phyloP scores from a whole-genome alignment of 768 basidiomycete species.

The Amanita jacksonii region DNA sequence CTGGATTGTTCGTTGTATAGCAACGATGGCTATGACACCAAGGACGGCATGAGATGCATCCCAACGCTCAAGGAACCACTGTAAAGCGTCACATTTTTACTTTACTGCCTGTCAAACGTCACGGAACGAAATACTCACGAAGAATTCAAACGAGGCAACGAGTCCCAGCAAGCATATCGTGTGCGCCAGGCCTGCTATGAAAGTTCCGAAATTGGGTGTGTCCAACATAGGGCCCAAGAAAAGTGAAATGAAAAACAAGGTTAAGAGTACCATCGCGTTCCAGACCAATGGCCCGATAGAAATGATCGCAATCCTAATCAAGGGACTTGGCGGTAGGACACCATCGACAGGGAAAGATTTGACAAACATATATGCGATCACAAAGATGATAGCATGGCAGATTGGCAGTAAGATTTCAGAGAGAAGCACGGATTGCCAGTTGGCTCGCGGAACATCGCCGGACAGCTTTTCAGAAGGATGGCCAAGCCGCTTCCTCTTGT shows the following conservation, averaged over 20 bases:
- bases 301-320: constrained; percentile 84
- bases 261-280: constrained; percentile 83
- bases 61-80: constrained; percentile 98
- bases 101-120: too few species aligned
- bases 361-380: constrained; percentile 86
- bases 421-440: constrained; percentile 75
- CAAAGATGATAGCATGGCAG: constrained; percentile 63
- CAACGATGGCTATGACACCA: constrained; percentile 81
- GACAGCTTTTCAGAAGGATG: constrained; percentile 97
- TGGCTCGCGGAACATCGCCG: constrained; percentile 86
- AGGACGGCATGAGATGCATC: constrained; percentile 94
- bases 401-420: constrained; percentile 81
- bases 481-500: constrained; percentile 98
- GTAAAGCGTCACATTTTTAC: constrained; percentile 8
- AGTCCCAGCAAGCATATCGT: constrained; percentile 71
- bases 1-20: constrained; percentile 86
- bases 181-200: constrained; percentile 92
- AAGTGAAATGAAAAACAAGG: constrained; percentile 86
- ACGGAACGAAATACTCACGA: constrained; percentile 51
- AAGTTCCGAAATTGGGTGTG: constrained; percentile 78
- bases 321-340: constrained; percentile 64
- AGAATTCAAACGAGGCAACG: constrained; percentile 91
- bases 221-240: constrained; percentile 88
- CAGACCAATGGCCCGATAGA: constrained; percentile 89
- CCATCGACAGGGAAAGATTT: constrained; percentile 76